A percentile compares a stretch with the other conserved stretches of the same genome.
Evolutionary conservation across 345 rosid species (phyloP).

Genomic region (Eucalyptus sp.): DNA sequence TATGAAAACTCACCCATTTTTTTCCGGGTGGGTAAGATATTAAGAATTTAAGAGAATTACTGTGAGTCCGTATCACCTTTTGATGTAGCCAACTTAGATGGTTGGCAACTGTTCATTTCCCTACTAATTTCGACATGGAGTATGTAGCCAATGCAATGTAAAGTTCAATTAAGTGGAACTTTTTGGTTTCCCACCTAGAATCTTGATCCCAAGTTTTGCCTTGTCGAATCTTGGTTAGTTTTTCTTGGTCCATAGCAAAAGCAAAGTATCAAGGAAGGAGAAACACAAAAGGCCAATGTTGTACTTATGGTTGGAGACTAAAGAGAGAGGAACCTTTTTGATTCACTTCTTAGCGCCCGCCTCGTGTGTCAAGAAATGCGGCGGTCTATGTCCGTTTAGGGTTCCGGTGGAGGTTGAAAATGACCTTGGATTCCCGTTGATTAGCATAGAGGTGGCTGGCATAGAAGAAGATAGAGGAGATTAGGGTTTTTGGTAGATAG

Average conservation of each 20-base stretch:
- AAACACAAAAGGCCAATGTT: not conserved
- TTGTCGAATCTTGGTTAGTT: not conserved
- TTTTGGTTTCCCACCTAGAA: not conserved
- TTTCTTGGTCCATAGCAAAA: not conserved
- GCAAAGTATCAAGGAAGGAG: not conserved
- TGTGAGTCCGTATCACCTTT: not conserved
- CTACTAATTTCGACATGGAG: not conserved
- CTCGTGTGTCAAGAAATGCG: not conserved
- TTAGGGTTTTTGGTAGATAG: not conserved
- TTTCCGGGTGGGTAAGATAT: not conserved
- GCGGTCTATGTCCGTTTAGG: not conserved
- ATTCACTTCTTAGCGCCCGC: not conserved
- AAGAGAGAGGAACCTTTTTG: not conserved
- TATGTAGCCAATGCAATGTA: not conserved
- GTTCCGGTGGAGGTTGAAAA: not conserved
- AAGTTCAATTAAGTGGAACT: not conserved
- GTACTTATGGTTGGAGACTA: not conserved
- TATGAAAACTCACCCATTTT: not conserved
- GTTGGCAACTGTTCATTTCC: not conserved
- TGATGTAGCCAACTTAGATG: not conserved
- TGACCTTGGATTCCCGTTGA: no score
- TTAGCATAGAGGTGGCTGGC: not conserved
- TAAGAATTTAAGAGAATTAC: not conserved
- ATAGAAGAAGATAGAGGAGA: not conserved
- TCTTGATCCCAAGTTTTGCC: not conserved